These are phyloP conservation scores for Saturnispora silvae DNA, from an alignment of 805 yeast species.

Conservation along the genomic window DNA sequence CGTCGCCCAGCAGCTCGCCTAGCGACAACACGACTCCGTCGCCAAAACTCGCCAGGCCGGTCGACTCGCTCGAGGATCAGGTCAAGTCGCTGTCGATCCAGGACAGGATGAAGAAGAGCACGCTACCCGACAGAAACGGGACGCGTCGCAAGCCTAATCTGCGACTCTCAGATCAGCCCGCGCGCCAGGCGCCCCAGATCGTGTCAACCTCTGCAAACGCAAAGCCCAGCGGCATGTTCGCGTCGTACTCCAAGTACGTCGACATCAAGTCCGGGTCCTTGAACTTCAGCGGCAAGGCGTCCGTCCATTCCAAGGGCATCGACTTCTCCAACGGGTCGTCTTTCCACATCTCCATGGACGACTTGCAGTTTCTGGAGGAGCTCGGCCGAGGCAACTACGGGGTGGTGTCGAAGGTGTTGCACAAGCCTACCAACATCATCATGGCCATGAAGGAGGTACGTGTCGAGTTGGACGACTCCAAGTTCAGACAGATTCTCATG, in stretches of 20 bases:
- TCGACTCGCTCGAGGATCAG: not conserved
- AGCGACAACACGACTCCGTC: not conserved
- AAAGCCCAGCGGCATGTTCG: conserved; percentile 52
- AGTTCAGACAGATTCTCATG: conserved; percentile 90
- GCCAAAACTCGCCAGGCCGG: too few species aligned
- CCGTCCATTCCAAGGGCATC: conserved; percentile 83
- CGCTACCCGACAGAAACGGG: conserved; percentile 17
- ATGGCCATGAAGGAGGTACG: conserved; percentile 99
- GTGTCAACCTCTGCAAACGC: not conserved
- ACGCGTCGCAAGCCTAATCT: not conserved
- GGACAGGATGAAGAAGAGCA: conserved; percentile 17
- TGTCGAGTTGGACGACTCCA: conserved; percentile 85
- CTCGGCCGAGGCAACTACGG: conserved; percentile 96
- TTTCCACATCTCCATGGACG: conserved; percentile 78
- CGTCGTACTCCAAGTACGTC: conserved; percentile 75
- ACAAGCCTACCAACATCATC: conserved; percentile 80
- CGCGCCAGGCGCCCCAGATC: not conserved
- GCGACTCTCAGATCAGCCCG: too few species aligned
- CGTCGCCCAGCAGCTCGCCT: not conserved
- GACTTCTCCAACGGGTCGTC: conserved; percentile 84
- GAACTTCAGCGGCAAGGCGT: conserved; percentile 88
- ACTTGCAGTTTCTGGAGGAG: conserved; percentile 73
- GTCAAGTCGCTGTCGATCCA: conserved; percentile 1
- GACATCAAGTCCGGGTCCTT: conserved; percentile 89
- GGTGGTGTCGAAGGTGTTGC: conserved; percentile 84